Conservation (phyloP, 2,329 filamentous ascomycete species). For the Truncatella angustata region DNA sequence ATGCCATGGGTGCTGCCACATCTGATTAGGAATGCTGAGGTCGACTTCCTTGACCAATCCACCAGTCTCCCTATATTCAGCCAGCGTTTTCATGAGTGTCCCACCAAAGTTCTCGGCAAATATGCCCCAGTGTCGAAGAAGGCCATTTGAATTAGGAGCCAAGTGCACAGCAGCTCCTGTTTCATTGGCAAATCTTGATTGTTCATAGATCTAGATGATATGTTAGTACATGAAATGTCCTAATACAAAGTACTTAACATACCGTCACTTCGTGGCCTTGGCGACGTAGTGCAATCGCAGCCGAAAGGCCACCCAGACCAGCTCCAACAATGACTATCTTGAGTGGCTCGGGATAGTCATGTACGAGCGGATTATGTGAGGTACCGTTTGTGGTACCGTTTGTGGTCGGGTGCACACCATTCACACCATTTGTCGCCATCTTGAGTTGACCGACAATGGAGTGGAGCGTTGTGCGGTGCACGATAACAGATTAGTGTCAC, state of each 20-base stretch:
- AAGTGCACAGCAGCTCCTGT: constrained; percentile 62
- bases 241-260: constrained; percentile 7
- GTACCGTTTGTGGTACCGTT: background rate
- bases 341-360: constrained; percentile 14
- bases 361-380: constrained; percentile 13
- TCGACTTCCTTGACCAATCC: constrained; percentile 26
- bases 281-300: constrained; percentile 51
- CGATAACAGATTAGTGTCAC: background rate
- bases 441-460: background rate
- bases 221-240: background rate
- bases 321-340: constrained; percentile 31
- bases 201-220: constrained; percentile 47
- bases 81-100: constrained; percentile 21
- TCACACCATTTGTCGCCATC: constrained; percentile 13
- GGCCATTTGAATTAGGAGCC: constrained; percentile 58
- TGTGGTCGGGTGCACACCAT: background rate
- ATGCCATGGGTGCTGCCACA: constrained; percentile 52
- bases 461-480: background rate
- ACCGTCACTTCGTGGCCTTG: constrained; percentile 47
- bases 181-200: constrained; percentile 54
- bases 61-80: constrained; percentile 19
- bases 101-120: constrained; percentile 36
- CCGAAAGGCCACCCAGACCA: constrained; percentile 52
- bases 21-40: constrained; percentile 34
- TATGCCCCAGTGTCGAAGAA: constrained; percentile 44